phyloP scores from a whole-genome alignment of 1,139 yeast species.

The Hansenula anomala region DNA sequence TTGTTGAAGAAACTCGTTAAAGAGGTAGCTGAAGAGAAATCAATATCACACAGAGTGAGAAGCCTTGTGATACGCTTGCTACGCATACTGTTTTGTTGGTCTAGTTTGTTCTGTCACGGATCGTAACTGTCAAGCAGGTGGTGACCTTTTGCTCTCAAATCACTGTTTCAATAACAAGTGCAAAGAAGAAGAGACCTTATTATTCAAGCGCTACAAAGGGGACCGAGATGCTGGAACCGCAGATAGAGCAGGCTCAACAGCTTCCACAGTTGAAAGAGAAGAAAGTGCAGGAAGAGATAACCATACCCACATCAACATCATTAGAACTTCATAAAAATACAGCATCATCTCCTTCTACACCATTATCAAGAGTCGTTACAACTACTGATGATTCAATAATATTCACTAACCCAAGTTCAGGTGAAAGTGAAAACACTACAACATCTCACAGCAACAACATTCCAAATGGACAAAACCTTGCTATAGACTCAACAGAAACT shows the following conservation, averaged over 20 bases:
- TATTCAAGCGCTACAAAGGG: background rate
- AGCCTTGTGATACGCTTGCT: no score
- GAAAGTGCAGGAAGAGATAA: background rate
- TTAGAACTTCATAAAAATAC: background rate
- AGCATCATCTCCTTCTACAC: conserved; percentile 12
- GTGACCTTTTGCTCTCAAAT: no score
- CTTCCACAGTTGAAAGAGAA: background rate
- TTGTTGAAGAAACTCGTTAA: no score
- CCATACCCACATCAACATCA: background rate
- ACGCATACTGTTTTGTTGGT: no score
- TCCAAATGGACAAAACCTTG: background rate
- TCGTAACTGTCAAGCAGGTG: no score
- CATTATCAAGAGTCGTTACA: conserved; percentile 17
- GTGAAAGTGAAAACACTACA: conserved; percentile 20
- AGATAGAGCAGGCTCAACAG: background rate
- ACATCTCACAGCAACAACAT: conserved; percentile 2
- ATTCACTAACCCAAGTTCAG: conserved; percentile 21
- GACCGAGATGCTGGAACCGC: background rate
- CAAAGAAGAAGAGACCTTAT: no score
- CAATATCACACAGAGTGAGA: no score
- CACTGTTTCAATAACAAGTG: no score
- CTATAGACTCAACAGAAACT: no score
- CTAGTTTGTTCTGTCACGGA: no score
- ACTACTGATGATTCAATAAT: conserved; percentile 21
- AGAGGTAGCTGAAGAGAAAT: no score